These are phyloP conservation scores for Kluyveromyces starmeri DNA, from an alignment of 805 yeast species.

Conservation along the genomic window DNA sequence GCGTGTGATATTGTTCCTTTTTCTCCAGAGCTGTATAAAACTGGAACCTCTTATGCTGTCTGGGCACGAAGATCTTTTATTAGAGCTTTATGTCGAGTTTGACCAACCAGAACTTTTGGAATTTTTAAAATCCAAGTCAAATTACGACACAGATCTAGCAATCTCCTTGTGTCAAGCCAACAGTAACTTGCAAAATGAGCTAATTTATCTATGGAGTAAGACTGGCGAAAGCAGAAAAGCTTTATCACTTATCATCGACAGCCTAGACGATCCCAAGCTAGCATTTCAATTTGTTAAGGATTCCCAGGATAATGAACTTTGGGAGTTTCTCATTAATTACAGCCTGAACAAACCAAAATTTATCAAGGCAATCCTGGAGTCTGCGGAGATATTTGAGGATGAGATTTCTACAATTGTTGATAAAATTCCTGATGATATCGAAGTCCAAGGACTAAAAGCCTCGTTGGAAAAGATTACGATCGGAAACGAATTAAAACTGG, in stretches of 20 bases:
- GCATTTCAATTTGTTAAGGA: constrained; percentile 75
- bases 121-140: constrained; percentile 49
- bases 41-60: constrained; percentile 48
- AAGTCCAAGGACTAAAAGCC: constrained; percentile 54
- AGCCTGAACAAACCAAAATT: constrained; percentile 69
- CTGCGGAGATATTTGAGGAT: constrained; percentile 54
- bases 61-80: constrained; percentile 58
- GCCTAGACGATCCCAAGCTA: constrained; percentile 64
- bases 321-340: constrained; percentile 66
- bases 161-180: constrained; percentile 49
- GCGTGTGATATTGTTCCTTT: constrained; percentile 50
- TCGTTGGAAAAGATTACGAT: constrained; percentile 53
- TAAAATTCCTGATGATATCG: constrained; percentile 51
- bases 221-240: constrained; percentile 78
- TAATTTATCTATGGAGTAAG: constrained; percentile 72
- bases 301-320: constrained; percentile 63
- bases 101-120: constrained; percentile 46
- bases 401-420: constrained; percentile 57
- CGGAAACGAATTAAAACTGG: constrained; percentile 48
- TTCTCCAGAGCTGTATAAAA: constrained; percentile 48
- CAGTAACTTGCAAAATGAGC: constrained; percentile 45
- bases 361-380: constrained; percentile 62
- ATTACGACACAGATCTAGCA: constrained; percentile 63
- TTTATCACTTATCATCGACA: constrained; percentile 62
- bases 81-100: constrained; percentile 54